Evolutionary conservation across 169 alveolate genomes (phyloP), one percentile per base, ranked within the genome.

Genomic region (Fabrea salina): DNA sequence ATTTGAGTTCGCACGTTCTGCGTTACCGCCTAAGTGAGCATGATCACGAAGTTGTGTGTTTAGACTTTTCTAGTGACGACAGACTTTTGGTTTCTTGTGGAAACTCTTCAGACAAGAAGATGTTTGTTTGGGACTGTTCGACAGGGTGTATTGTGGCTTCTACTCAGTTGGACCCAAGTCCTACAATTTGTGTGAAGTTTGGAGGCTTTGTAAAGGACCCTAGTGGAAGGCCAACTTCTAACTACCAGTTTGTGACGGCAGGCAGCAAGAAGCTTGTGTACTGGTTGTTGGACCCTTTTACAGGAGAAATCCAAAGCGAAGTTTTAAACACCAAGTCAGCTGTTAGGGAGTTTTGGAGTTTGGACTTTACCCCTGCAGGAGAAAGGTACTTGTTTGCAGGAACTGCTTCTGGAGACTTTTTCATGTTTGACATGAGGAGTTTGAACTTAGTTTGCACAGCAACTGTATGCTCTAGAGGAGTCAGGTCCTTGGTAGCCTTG

Each of bases 171-270:
- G 37, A 66, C 7, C 93, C 94, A 54, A 84, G 83, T 43, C 92
- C 92, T 16, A 86, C 92, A 22, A 82, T 59, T 2, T 80, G 91
- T 25, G 87, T 85, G 30, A 85, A 79, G 39, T 93, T 89, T 86
- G 97, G 97, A 59, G 96, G 96, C 3, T 93, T 70, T 67, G 90
- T 88, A 2, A 87, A 89, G 71, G 97, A 93, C 68, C 86, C 88
- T 11, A 93, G 91, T 67, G 86, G 92, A 19, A 85, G 95, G 77
- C 90, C 89, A 67, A 90, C 95, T 4, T 50, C 59, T 5, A 79
- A 74, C 39, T 93, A 93, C 71, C 91, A 93, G 80, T 90, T 89
- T 75, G 96, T 96, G 13, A 90, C 94, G n/a, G 70, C 93, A 54
- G 97, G 96, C 25, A 87, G 83, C 77, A 91, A 88, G 41, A 83